A percentile compares a stretch with the other conserved stretches of the same genome.
Evolutionary conservation across 495 filamentous ascomycete species (phyloP).

Genomic region (Geoglossum glabrum): DNA sequence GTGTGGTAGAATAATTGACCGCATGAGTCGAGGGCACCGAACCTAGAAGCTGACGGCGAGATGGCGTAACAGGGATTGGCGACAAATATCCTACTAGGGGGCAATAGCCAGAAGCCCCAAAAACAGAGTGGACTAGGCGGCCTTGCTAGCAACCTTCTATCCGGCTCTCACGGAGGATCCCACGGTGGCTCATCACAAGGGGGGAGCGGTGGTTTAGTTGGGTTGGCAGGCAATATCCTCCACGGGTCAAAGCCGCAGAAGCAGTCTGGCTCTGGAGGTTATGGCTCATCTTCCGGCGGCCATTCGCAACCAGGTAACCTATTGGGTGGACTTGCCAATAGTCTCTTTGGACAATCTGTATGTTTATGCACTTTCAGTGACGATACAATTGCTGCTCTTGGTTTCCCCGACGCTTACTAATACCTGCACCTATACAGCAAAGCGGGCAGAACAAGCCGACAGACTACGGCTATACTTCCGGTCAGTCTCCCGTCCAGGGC

Average conservation of each 20-base stretch:
- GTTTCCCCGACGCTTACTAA: constrained; percentile 1
- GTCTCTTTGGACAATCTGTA: constrained; percentile 16
- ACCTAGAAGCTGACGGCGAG: neutral
- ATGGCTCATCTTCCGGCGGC: constrained; percentile 8
- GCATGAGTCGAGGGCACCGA: neutral
- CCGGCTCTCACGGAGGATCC: constrained; percentile 13
- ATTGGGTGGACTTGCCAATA: constrained; percentile 7
- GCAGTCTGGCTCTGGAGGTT: constrained; percentile 7
- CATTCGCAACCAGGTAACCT: constrained; percentile 4
- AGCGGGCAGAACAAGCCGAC: constrained; percentile 11
- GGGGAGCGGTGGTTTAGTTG: constrained; percentile 12
- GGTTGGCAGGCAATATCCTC: constrained; percentile 19
- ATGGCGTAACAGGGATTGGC: constrained; percentile 17
- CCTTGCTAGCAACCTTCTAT: constrained; percentile 20
- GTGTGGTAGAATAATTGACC: neutral
- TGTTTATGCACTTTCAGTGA: neutral
- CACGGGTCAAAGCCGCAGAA: constrained; percentile 19
- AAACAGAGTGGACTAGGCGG: constrained; percentile 17
- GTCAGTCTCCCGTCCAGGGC: constrained; percentile 3
- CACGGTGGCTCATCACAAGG: constrained; percentile 6
- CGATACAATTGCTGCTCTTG: neutral
- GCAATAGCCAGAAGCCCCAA: constrained; percentile 16
- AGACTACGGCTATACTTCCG: constrained; percentile 16
- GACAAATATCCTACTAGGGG: constrained; percentile 19
- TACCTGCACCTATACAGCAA: neutral